Evolutionary conservation across 2,329 filamentous ascomycete species (phyloP).

Genomic region (Paraphaeosphaeria minitans): DNA sequence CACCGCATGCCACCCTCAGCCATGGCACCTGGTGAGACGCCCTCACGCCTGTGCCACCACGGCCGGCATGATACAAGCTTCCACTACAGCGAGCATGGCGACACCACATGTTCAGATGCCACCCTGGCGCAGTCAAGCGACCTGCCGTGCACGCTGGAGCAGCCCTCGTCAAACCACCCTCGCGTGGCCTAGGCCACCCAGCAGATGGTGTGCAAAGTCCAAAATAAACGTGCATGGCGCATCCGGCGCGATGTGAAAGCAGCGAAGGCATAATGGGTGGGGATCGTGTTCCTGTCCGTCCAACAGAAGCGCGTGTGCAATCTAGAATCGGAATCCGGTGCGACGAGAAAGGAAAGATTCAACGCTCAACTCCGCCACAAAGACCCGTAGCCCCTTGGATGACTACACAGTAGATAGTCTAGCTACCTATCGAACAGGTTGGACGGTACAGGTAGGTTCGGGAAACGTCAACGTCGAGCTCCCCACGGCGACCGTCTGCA

Average conservation of each 20-base stretch:
- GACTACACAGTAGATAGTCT: too few species aligned
- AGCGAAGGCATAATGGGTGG: slow-evolving; percentile 25
- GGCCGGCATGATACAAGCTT: slow-evolving; percentile 24
- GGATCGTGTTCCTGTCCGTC: slow-evolving; percentile 39
- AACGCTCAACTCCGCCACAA: neutral
- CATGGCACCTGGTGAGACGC: slow-evolving; percentile 31
- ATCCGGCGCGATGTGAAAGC: slow-evolving; percentile 47
- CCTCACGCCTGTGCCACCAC: slow-evolving; percentile 35
- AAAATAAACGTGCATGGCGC: slow-evolving; percentile 49
- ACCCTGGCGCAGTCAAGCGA: slow-evolving; percentile 36
- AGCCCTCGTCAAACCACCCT: slow-evolving; percentile 34
- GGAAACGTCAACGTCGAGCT: slow-evolving; percentile 17
- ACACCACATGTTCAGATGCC: slow-evolving; percentile 14
- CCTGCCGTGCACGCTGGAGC: slow-evolving; percentile 15
- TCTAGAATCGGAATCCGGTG: slow-evolving; percentile 40
- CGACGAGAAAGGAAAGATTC: slow-evolving; percentile 16
- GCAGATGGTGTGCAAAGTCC: slow-evolving; percentile 41
- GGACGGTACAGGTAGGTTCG: neutral
- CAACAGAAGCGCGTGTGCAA: slow-evolving; percentile 35
- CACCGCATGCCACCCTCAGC: neutral
- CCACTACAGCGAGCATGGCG: slow-evolving; percentile 3
- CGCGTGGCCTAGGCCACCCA: slow-evolving; percentile 42
- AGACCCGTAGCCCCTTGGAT: neutral
- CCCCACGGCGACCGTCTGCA: slow-evolving; percentile 26
- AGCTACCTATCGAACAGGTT: too few species aligned